Base-by-base conservation (phyloP, 257 asterid species). In the Solanum lignicaule region DNA sequence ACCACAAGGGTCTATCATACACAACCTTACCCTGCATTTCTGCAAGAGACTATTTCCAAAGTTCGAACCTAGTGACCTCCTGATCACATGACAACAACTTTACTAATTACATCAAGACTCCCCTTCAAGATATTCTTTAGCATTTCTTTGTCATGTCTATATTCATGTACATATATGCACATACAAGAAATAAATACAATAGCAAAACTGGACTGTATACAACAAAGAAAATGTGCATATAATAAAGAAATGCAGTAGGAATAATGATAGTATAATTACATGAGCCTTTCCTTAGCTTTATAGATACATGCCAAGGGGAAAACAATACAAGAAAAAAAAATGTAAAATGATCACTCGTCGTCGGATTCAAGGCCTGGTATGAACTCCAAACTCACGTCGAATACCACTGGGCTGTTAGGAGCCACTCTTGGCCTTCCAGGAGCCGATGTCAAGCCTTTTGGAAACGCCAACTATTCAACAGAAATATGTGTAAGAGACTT, bases 371-470 rank as follows among this genome's bases (percentile, higher is more conserved):
- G 93, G 82, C 99, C 99, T 5, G 99, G 98, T 83, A 97, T 92
- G 94, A 91, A 97, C 95, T 93, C 96, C 92, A 97, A 91, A 89
- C 98, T 97, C 83, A 96, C 99, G 38, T 96, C 99, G 81, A 97
- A 95, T 32, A 95, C 86, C 46, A 96, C 98, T 2, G 98, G 98
- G 90, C 98, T 97, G 83, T 90, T 94, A 9, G 99, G 91, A 88
- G 96, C 96, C 88, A 97, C 98, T 73, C 98, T 91, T 41, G 99
- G 98, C 98, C 99, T 94, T 83, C 99, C 99, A 4, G 99, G 99
- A 62, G 99, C 99, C 76, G 99, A 96, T 33, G 90, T 85, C 35
- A 97, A 93, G 10, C 99, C 99, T 93, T 96, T 97, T 0, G 99
- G 98, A 86, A 95, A 97, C 29, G 99, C 98, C 84, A 97, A 88